These are phyloP conservation scores for Favolaschia claudopus DNA, from an alignment of 768 basidiomycete genomes.

Conservation along the genomic window DNA sequence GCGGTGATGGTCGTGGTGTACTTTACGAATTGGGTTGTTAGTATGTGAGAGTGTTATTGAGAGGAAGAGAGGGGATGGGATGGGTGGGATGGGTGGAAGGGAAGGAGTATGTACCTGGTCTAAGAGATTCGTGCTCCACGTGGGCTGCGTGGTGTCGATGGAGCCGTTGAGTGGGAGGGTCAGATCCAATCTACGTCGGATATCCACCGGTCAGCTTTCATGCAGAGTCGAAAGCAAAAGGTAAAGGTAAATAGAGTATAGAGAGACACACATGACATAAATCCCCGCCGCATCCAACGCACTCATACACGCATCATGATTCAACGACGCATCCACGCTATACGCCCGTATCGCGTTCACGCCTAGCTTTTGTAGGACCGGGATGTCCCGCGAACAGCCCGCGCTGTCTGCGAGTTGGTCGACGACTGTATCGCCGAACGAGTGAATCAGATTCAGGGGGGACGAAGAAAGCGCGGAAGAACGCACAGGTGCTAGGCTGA, in stretches of 20 bases:
- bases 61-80: constrained; percentile 59
- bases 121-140: constrained; percentile 70
- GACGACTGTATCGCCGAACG: constrained; percentile 72
- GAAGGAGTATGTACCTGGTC: constrained; percentile 40
- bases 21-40: too few relatives aligned
- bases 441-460: constrained; percentile 62
- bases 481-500: constrained; percentile 27
- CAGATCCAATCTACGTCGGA: background rate
- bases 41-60: constrained; percentile 30
- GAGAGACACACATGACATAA: constrained; percentile 82
- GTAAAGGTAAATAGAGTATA: background rate
- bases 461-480: constrained; percentile 44
- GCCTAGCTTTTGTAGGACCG: constrained; percentile 75
- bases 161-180: constrained; percentile 63
- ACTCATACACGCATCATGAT: constrained; percentile 90
- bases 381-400: constrained; percentile 83
- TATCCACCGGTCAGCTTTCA: background rate
- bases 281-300: constrained; percentile 80
- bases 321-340: constrained; percentile 80
- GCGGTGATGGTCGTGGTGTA: constrained; percentile 81
- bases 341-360: constrained; percentile 89
- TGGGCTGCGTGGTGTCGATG: constrained; percentile 60
- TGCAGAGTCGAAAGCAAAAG: constrained; percentile 71
- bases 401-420: constrained; percentile 78
- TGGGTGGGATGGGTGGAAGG: background rate